phyloP scores from a whole-genome alignment of 371 early-diverging fungal genomes.

The Cladochytrium tenue region DNA sequence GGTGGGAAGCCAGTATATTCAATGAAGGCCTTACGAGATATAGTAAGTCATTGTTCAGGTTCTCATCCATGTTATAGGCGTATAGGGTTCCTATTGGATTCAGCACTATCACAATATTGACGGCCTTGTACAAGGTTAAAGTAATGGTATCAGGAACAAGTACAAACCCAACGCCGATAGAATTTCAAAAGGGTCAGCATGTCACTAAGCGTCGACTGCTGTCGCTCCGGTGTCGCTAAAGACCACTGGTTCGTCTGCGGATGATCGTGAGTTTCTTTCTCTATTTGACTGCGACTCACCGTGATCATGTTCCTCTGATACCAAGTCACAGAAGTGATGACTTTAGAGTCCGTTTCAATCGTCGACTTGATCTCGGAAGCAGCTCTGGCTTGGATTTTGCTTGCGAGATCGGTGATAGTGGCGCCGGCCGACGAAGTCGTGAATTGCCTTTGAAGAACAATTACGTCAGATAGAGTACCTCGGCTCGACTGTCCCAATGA shows the following conservation, averaged over 20 bases:
- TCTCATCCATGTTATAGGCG: background rate
- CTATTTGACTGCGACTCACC: no score
- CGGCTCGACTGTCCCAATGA: background rate
- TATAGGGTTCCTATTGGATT: background rate
- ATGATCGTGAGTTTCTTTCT: no score
- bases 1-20: no score
- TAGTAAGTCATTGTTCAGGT: background rate
- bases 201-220: background rate
- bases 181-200: background rate
- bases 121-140: no score
- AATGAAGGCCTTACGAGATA: no score
- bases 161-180: background rate
- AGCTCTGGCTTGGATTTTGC: background rate
- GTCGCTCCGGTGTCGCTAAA: background rate
- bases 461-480: background rate
- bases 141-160: no score
- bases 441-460: background rate
- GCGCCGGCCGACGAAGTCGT: background rate
- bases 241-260: conserved; percentile 4
- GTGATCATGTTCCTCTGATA: background rate
- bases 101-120: background rate
- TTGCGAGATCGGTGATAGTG: background rate
- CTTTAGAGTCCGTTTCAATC: background rate
- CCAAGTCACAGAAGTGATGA: background rate
- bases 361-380: background rate